Conservation (phyloP, 345 rosid species). For the Arabidopsis suecica region DNA sequence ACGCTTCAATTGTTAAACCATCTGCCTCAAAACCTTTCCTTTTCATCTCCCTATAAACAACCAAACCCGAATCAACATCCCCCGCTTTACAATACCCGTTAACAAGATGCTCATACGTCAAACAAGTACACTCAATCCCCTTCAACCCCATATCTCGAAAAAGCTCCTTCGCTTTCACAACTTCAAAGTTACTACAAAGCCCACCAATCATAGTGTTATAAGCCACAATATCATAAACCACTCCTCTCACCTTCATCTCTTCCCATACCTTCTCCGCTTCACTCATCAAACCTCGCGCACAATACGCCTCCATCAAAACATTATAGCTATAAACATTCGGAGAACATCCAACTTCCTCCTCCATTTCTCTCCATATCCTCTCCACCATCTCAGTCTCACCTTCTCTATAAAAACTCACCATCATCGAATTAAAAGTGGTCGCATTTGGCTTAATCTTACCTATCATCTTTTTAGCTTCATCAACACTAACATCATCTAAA, state of each 20-base stretch:
- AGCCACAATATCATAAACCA: constrained; percentile 58
- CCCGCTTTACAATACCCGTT: constrained; percentile 64
- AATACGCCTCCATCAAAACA: constrained; percentile 60
- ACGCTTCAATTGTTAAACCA: constrained; percentile 53
- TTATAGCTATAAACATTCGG: constrained; percentile 59
- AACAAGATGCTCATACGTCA: constrained; percentile 68
- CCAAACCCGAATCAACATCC: constrained; percentile 59
- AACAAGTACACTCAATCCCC: constrained; percentile 53
- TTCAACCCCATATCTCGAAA: constrained; percentile 61
- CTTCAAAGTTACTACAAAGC: constrained; percentile 57
- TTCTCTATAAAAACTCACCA: constrained; percentile 66
- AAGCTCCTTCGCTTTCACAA: constrained; percentile 63
- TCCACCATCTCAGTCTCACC: constrained; percentile 63
- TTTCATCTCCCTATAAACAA: constrained; percentile 65
- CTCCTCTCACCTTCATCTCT: constrained; percentile 62
- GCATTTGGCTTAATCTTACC: constrained; percentile 56
- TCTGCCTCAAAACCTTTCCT: constrained; percentile 56
- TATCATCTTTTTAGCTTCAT: constrained; percentile 38
- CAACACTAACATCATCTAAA: constrained; percentile 36
- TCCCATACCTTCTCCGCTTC: constrained; percentile 72
- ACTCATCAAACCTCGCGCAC: constrained; percentile 58
- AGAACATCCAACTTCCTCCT: constrained; percentile 48
- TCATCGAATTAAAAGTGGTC: constrained; percentile 68
- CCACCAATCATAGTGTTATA: constrained; percentile 78
- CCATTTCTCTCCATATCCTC: constrained; percentile 73